Evolutionary conservation across 192 early-diverging fungal genomes (phyloP), one percentile per base, ranked within the genome.

Genomic region (Entomortierella parvispora): DNA sequence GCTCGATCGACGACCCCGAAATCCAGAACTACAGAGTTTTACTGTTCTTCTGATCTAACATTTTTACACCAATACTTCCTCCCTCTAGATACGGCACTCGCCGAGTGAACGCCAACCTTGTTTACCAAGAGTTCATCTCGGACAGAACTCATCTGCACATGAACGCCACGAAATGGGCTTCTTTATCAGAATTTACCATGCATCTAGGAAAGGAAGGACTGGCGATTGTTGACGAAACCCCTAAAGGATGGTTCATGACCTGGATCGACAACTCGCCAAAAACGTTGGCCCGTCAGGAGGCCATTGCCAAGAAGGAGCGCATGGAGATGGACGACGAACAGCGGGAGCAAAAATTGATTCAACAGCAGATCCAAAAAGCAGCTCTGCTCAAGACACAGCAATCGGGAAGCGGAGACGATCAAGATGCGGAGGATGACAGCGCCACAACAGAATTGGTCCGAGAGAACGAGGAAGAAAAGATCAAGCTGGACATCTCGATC

Each of bases 91-190:
- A 92, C 67, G 91, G 90, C 6, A 95, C 93, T 0, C 88, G 93
- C 57, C 86, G 92, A 53, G 93, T 96, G 11, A 77, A 90, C 29
- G 95, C 95, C n/a, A 98, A 99, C 72, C 88, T 92, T 20, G 95
- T 98, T 2, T 99, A 99, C 83, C 94, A 99, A 76, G 97, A 99
- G 79, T 95, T 96, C 34, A 94, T 99, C 64, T 81, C 90, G 6
- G 94, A 99, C 78, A 81, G 91, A 31, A 84, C 93, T 53, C 97
- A 99, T 81, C 64, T 96, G 45, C 97, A 99, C 69, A 97, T 99
- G 96, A 99, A 97, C 67, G 84, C 95, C 2, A 99, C 97, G 0
- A 76, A 87, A 55, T 99, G 97, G 97, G 83, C 90, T 4, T 87
- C 95, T n/a, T 81, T 99, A 31, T 84, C 91, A 7, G 95, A 94